These are phyloP conservation scores for Penicillium egyptiacum DNA, from an alignment of 495 filamentous ascomycete genomes.

Conservation along the genomic window DNA sequence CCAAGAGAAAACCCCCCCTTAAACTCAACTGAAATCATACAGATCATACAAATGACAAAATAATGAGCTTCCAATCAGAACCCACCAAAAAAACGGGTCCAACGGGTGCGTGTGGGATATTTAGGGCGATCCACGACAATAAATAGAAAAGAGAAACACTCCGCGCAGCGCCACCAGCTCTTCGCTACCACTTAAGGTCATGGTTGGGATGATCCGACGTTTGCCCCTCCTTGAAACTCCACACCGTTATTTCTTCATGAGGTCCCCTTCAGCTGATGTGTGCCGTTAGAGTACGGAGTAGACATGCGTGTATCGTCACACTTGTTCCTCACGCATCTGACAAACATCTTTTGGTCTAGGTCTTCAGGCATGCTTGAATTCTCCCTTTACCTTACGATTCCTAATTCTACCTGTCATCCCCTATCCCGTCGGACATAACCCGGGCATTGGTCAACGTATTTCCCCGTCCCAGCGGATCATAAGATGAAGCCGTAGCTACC, in stretches of 20 bases:
- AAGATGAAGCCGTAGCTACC: neutral
- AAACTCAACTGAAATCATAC: neutral
- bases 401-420: no score
- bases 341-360: no score
- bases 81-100: neutral
- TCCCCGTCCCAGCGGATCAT: neutral
- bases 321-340: neutral
- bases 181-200: conserved; percentile 27
- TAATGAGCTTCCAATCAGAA: neutral
- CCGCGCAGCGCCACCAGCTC: conserved; percentile 14
- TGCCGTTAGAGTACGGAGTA: no score
- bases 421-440: neutral
- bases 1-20: neutral
- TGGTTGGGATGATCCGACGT: conserved; percentile 30
- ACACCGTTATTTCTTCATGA: conserved; percentile 8
- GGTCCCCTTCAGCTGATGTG: neutral
- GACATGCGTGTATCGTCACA: neutral
- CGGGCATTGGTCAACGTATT: neutral
- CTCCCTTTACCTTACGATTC: no score
- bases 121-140: conserved; percentile 5
- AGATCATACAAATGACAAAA: neutral
- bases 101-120: no score
- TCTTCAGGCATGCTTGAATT: no score
- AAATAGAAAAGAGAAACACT: conserved; percentile 17
- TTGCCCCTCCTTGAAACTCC: conserved; percentile 16